Base-by-base conservation (phyloP, 164 flowering plant species). In the Paratinospora sagittata region DNA sequence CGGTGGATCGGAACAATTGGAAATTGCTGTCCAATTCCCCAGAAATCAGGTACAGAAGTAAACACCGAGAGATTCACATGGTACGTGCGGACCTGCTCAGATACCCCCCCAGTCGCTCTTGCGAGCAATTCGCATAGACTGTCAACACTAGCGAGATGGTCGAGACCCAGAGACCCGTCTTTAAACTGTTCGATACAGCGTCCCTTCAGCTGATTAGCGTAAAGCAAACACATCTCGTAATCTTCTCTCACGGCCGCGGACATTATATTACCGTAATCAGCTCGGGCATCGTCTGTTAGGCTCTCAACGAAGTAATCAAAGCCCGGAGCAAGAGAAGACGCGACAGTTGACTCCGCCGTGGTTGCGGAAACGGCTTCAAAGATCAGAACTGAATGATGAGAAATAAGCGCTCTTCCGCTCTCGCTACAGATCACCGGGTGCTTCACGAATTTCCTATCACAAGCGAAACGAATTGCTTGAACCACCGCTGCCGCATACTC, bases 321-420 rank as follows among this genome's bases (percentile, higher is more conserved):
- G 0, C 78, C 78, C 10, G 57, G 34, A n/a, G 68, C 80, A 1
- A 70, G 8, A 0, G 86, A 66, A 21, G 82, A 39, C 41, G 81
- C 64, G 2, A 73, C 27, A 0, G 85, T 79, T 2, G 81, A 36
- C 2, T 70, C 65, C 0, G 77, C 39, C 0, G 65, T 73, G 33
- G 78, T 74, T 0, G 90, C 76, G 11, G 98, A 88, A 3, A 89
- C 79, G 0, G 99, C 99, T 65, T 96, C 98, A 64, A 96, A 96
- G 17, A 93, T 78, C 69, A 96, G 74, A 62, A 96, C 73, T 0
- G 99, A 96, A 68, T 96, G 99, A 63, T 96, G 99, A 41, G 99
- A 96, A 3, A 96, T 98, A 39, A 96, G 84, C 7, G 97, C 98
- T 36, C 99, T 78, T 8, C 99, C 99, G 73, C 99, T 96, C 77